These are phyloP conservation scores for Xylariaceae sp. DNA, from an alignment of 2,329 filamentous ascomycete genomes.

Conservation along the genomic window DNA sequence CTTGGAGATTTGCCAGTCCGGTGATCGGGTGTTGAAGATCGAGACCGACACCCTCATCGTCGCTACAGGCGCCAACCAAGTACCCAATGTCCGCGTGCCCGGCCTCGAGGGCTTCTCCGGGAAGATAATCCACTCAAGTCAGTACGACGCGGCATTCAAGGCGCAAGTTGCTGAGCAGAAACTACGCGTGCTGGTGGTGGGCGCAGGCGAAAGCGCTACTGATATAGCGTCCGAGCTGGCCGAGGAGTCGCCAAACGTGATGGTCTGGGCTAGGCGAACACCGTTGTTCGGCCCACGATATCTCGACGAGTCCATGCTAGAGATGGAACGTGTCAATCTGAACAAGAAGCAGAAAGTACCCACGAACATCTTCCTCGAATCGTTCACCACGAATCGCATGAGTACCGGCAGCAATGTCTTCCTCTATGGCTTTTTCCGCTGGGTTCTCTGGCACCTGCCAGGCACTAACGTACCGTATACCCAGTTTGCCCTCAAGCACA, in stretches of 20 bases:
- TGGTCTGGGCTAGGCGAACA: not conserved
- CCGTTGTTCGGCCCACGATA: not conserved
- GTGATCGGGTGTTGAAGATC: not conserved
- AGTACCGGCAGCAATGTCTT: not conserved
- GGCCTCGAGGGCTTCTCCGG: not conserved
- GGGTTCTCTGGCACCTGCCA: not conserved
- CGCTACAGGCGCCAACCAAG: not conserved
- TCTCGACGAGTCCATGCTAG: not conserved
- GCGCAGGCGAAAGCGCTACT: not conserved
- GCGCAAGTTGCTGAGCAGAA: not conserved
- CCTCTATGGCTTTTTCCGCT: not conserved
- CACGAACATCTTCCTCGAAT: not conserved
- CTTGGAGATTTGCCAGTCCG: not conserved
- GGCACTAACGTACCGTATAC: not conserved
- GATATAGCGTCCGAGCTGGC: not conserved
- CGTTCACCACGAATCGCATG: not conserved
- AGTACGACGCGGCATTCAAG: not conserved
- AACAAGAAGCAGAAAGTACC: not conserved
- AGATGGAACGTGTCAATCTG: not conserved
- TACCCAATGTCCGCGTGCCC: not conserved
- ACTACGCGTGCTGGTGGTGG: not conserved
- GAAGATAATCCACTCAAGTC: not conserved
- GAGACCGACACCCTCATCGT: not conserved
- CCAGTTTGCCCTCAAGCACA: not conserved
- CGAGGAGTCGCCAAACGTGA: not conserved